Conservation (phyloP, 2,329 filamentous ascomycete genomes). For the Escovopsis sp. region DNA sequence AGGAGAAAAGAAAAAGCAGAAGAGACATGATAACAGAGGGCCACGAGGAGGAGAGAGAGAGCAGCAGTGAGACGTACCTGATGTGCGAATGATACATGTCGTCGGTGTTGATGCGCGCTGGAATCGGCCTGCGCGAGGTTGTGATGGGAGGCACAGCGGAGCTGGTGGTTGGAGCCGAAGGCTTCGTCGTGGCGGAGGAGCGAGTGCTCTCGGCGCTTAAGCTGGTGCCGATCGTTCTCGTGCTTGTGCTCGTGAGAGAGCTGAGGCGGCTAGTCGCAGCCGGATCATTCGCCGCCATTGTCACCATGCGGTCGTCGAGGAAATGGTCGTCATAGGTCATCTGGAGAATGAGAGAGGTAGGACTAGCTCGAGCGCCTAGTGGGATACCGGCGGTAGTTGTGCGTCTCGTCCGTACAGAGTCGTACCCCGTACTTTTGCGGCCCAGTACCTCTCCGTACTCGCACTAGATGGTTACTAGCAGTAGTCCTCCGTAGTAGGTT, state of each 20-base stretch:
- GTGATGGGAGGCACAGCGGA: conserved; percentile 11
- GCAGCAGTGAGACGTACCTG: conserved; percentile 24
- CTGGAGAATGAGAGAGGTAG: too few relatives aligned
- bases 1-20: too few relatives aligned
- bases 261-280: conserved; percentile 44
- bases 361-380: too few relatives aligned
- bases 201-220: conserved; percentile 52
- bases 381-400: too few relatives aligned
- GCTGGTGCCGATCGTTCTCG: conserved; percentile 5
- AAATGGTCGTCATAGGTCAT: too few relatives aligned
- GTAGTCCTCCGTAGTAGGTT: too few relatives aligned
- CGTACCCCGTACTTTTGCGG: too few relatives aligned
- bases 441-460: too few relatives aligned
- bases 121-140: conserved; percentile 9
- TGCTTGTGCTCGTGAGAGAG: conserved; percentile 20
- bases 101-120: conserved; percentile 23
- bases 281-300: conserved; percentile 53
- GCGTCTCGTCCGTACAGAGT: too few relatives aligned
- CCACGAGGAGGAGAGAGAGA: too few relatives aligned
- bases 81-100: conserved; percentile 25
- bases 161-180: conserved; percentile 21
- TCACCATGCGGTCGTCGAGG: conserved; percentile 24
- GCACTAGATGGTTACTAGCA: too few relatives aligned
- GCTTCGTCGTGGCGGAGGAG: conserved; percentile 49
- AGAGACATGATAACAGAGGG: too few relatives aligned